These are phyloP conservation scores for Allantophomopsis cytisporea DNA, from an alignment of 2,329 filamentous ascomycete species.

Conservation along the genomic window DNA sequence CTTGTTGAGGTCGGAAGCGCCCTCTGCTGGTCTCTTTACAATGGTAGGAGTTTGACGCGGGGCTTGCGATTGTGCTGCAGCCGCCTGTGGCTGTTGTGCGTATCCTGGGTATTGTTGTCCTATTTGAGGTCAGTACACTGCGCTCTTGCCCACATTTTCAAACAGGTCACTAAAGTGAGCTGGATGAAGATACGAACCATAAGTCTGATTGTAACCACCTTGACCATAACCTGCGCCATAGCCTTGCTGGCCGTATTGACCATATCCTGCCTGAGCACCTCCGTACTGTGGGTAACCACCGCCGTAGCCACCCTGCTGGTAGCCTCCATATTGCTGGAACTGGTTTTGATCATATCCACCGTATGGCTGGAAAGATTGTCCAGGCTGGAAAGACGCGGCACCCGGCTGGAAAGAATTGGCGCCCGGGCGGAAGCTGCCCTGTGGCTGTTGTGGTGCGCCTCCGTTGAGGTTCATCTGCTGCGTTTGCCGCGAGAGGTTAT, in stretches of 20 bases:
- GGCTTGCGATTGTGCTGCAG: conserved; percentile 20
- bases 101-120: conserved; percentile 40
- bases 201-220: conserved; percentile 20
- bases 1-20: conserved; percentile 31
- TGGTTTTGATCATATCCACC: conserved; percentile 41
- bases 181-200: conserved; percentile 18
- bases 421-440: conserved; percentile 48
- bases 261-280: conserved; percentile 27
- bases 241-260: conserved; percentile 37
- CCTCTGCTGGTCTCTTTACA: conserved; percentile 44
- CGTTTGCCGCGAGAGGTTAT: conserved; percentile 62
- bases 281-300: conserved; percentile 39
- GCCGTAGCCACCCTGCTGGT: conserved; percentile 37
- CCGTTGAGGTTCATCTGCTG: conserved; percentile 64
- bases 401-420: conserved; percentile 61
- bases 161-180: background rate
- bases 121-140: conserved; percentile 10
- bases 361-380: conserved; percentile 49
- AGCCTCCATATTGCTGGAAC: conserved; percentile 39
- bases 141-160: background rate
- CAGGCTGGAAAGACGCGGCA: conserved; percentile 57
- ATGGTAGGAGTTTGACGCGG: conserved; percentile 41
- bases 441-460: conserved; percentile 23
- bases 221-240: conserved; percentile 18
- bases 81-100: conserved; percentile 32